A percentile compares a stretch with the other conserved stretches of the same genome.
phyloP scores from a whole-genome alignment of 1,284 basidiomycete genomes.

The Ganoderma boninense region DNA sequence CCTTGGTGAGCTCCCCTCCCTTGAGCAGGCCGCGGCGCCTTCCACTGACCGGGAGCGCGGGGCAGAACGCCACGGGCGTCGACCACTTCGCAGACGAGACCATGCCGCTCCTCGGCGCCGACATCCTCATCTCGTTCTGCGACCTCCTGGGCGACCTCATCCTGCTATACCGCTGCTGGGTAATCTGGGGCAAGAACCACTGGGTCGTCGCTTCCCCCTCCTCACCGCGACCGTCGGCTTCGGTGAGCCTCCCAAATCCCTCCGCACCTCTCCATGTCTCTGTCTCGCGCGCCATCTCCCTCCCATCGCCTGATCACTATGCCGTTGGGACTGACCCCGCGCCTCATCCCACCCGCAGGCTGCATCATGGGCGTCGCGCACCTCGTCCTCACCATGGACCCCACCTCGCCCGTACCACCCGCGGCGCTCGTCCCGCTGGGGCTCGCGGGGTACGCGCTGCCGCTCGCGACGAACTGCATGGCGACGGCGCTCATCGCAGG shows the following conservation, averaged over 20 bases:
- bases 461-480: slow-evolving; percentile 49
- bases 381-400: slow-evolving; percentile 26
- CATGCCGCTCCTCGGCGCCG: slow-evolving; percentile 37
- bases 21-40: neutral
- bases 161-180: slow-evolving; percentile 51
- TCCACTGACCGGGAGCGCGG: neutral
- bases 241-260: slow-evolving; percentile 35
- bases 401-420: slow-evolving; percentile 22
- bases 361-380: slow-evolving; percentile 29
- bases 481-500: slow-evolving; percentile 49
- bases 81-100: slow-evolving; percentile 42
- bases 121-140: slow-evolving; percentile 46
- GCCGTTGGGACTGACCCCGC: neutral
- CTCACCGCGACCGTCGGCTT: slow-evolving; percentile 43
- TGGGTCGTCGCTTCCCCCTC: slow-evolving; percentile 43
- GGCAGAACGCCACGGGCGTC: slow-evolving; percentile 22
- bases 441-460: slow-evolving; percentile 45
- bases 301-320: too few relatives aligned
- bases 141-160: slow-evolving; percentile 47
- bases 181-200: slow-evolving; percentile 44
- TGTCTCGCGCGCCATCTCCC: too few relatives aligned
- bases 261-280: neutral
- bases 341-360: neutral
- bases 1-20: slow-evolving; percentile 37
- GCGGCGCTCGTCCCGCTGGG: slow-evolving; percentile 28